phyloP scores from a whole-genome alignment of 2,329 filamentous ascomycete genomes.

The Amylocarpus encephaloides region DNA sequence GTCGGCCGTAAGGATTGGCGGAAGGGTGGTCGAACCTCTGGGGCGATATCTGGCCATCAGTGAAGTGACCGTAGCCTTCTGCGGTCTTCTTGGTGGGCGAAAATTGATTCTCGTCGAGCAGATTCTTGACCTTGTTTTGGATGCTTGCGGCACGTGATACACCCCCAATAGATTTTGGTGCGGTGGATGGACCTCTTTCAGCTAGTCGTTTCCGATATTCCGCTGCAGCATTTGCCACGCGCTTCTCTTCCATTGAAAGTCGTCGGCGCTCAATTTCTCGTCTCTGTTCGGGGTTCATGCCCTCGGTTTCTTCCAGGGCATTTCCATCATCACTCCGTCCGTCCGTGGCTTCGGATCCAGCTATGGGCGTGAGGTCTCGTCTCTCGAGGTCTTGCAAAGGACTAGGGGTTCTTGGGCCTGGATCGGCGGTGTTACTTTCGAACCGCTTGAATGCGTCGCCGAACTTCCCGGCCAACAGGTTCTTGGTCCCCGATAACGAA shows the following conservation, averaged over 20 bases:
- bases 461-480: conserved; percentile 79
- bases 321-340: conserved; percentile 61
- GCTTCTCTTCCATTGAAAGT: conserved; percentile 79
- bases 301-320: conserved; percentile 58
- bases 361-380: conserved; percentile 56
- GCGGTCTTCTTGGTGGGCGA: conserved; percentile 63
- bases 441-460: conserved; percentile 92
- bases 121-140: conserved; percentile 80
- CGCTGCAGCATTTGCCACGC: conserved; percentile 81
- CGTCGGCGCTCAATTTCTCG: conserved; percentile 80
- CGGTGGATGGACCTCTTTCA: conserved; percentile 45
- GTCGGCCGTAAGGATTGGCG: conserved; percentile 23
- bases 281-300: conserved; percentile 78
- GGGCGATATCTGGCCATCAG: conserved; percentile 40
- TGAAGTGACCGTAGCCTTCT: conserved; percentile 84
- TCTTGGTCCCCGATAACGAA: conserved; percentile 68
- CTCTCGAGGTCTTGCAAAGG: conserved; percentile 35
- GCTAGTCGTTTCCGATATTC: conserved; percentile 77
- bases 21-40: conserved; percentile 17
- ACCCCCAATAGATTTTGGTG: conserved; percentile 51
- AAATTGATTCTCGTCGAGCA: conserved; percentile 72
- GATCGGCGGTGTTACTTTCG: conserved; percentile 45
- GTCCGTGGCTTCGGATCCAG: conserved; percentile 68
- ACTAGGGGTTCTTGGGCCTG: conserved; percentile 41
- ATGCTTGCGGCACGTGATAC: conserved; percentile 72